Evolutionary conservation across 108 stramenopile genomes (phyloP), one percentile per base, ranked within the genome.

Genomic region (Cyclotella choctawhatcheeana): DNA sequence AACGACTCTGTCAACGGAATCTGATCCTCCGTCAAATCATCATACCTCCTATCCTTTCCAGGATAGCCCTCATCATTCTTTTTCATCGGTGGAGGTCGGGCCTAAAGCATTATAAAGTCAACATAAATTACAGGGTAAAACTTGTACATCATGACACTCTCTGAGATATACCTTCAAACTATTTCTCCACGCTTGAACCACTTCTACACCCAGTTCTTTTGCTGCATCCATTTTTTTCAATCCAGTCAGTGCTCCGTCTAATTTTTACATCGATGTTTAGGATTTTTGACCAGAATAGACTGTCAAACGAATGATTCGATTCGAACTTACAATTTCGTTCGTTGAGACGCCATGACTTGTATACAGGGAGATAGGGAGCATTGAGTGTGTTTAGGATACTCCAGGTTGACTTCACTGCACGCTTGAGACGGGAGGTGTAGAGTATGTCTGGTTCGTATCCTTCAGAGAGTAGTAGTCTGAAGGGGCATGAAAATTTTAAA

Each of bases 291-390:
- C n/a, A n/a, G n/a, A n/a, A n/a, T n/a, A n/a, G n/a, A n/a, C n/a
- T n/a, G n/a, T n/a, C n/a, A n/a, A n/a, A n/a, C n/a, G n/a, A n/a
- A n/a, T n/a, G n/a, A n/a, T n/a, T n/a, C n/a, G n/a, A n/a, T n/a
- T n/a, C n/a, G n/a, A n/a, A n/a, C n/a, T n/a, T n/a, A n/a, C 93
- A 95, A 72, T 76, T 79, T 27, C 93, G 72, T 51, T 95, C 89
- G 75, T 95, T 95, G 48, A 95, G 69, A 27, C 90, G 85, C 87
- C 87, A 95, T 45, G 81, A 73, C 53, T 88, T 87, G 54, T 77
- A 80, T 0, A 89, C 82, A 14, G 89, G 88, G 2, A 85, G 74
- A 77, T 88, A 86, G 30, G 86, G 80, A 44, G 76, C 54, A 44
- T 71, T 60, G 52, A 92, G 45, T 33, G 73, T 85, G 25, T 81